These are phyloP conservation scores for Colletotrichum phormii DNA, from an alignment of 2,329 filamentous ascomycete species.

Conservation along the genomic window DNA sequence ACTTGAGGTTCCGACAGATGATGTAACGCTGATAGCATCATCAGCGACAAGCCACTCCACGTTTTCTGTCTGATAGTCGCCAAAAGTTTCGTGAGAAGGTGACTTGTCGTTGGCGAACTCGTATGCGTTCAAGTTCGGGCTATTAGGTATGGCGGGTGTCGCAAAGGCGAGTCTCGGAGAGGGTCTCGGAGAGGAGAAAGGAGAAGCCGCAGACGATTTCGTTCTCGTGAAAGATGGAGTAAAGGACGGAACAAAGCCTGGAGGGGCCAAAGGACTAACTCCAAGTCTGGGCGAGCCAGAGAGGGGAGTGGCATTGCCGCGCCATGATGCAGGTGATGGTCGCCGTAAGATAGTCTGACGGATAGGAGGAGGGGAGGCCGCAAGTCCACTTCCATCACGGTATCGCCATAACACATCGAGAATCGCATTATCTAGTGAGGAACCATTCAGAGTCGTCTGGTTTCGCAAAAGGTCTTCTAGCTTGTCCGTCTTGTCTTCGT, in stretches of 20 bases:
- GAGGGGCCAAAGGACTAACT: constrained; percentile 85
- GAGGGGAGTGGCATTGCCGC: constrained; percentile 82
- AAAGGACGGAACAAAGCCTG: constrained; percentile 85
- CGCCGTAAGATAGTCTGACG: constrained; percentile 91
- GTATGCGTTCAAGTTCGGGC: constrained; percentile 93
- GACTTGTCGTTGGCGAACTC: constrained; percentile 88
- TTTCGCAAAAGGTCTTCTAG: constrained; percentile 83
- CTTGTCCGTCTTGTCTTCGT: constrained; percentile 95
- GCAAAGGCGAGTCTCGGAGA: constrained; percentile 92
- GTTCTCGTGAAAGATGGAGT: constrained; percentile 82
- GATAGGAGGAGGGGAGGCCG: constrained; percentile 83
- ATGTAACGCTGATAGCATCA: constrained; percentile 82
- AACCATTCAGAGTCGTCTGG: constrained; percentile 80
- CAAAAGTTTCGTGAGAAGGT: constrained; percentile 86
- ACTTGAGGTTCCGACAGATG: constrained; percentile 75
- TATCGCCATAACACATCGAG: constrained; percentile 92
- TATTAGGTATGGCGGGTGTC: constrained; percentile 91
- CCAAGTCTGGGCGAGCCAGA: constrained; percentile 85
- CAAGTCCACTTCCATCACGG: constrained; percentile 72
- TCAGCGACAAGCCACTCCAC: constrained; percentile 98
- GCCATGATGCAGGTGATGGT: constrained; percentile 94
- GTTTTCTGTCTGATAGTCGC: constrained; percentile 91
- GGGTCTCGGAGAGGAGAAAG: constrained; percentile 92
- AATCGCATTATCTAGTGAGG: constrained; percentile 87
- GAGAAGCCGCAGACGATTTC: constrained; percentile 84